Evolutionary conservation across 257 asterid genomes (phyloP).

Genomic region (Jacaranda mimosifolia): DNA sequence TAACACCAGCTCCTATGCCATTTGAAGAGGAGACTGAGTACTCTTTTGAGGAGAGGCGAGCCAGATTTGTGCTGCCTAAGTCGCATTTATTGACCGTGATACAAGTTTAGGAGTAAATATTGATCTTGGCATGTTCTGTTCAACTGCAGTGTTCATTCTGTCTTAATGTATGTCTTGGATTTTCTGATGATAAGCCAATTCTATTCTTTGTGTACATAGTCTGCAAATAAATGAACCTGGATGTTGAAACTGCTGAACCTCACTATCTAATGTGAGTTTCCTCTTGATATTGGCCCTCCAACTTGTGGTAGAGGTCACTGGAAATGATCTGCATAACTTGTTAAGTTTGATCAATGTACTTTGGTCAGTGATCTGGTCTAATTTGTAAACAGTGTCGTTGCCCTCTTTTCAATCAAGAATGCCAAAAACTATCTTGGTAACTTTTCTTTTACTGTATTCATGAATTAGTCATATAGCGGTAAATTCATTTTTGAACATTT

Average conservation of each 20-base stretch:
- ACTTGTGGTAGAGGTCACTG: background rate
- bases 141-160: background rate
- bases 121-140: slow-evolving; percentile 8
- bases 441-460: too few relatives aligned
- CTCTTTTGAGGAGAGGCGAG: slow-evolving; percentile 91
- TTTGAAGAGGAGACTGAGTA: slow-evolving; percentile 69
- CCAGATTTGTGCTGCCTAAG: slow-evolving; percentile 61
- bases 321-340: background rate
- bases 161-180: slow-evolving; percentile 31
- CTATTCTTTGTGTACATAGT: slow-evolving; percentile 34
- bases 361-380: too few relatives aligned
- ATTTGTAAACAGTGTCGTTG: too few relatives aligned
- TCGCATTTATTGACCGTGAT: slow-evolving; percentile 38
- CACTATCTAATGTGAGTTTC: slow-evolving; percentile 17
- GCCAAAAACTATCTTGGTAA: too few relatives aligned
- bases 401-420: too few relatives aligned
- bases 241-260: slow-evolving; percentile 3
- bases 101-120: slow-evolving; percentile 28
- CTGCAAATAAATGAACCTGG: background rate
- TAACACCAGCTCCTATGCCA: slow-evolving; percentile 33
- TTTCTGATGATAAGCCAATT: slow-evolving; percentile 37
- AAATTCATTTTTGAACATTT: too few relatives aligned
- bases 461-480: too few relatives aligned
- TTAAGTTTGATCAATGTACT: too few relatives aligned
- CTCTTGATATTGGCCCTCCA: background rate